Conservation (phyloP, 768 basidiomycete genomes). For the Trametes coccinea region DNA sequence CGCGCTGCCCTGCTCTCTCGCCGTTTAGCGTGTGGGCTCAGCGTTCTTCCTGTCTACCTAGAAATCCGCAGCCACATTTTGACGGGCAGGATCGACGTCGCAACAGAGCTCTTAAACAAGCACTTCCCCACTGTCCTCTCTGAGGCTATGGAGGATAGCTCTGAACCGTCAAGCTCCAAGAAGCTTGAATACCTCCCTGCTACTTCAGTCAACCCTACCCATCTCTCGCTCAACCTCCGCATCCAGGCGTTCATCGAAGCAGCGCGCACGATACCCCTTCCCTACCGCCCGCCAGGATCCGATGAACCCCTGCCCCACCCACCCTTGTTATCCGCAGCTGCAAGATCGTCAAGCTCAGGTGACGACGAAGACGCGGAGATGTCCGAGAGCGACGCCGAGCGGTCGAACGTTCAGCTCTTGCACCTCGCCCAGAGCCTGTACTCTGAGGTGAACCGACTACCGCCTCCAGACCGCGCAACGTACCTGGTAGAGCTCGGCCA, state of each 20-base stretch:
- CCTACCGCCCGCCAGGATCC: conserved; percentile 36
- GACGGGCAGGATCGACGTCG: conserved; percentile 72
- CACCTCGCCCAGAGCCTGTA: conserved; percentile 67
- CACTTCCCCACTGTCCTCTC: conserved; percentile 77
- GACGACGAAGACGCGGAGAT: conserved; percentile 14
- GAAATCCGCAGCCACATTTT: conserved; percentile 73
- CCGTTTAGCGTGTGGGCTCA: neutral
- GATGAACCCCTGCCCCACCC: conserved; percentile 12
- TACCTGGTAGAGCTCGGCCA: conserved; percentile 73
- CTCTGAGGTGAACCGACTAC: conserved; percentile 56
- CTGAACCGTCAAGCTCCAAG: conserved; percentile 28
- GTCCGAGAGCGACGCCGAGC: conserved; percentile 31
- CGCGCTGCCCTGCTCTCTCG: conserved; percentile 31
- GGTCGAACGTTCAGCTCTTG: conserved; percentile 46
- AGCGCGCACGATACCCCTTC: conserved; percentile 70
- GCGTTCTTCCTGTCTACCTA: conserved; percentile 31
- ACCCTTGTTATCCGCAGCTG: conserved; percentile 12
- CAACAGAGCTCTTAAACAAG: conserved; percentile 60
- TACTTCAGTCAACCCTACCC: conserved; percentile 70
- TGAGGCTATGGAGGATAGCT: conserved; percentile 16
- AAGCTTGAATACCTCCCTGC: conserved; percentile 51
- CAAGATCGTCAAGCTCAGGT: neutral
- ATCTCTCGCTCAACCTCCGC: conserved; percentile 80
- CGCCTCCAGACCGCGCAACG: conserved; percentile 52
- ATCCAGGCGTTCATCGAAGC: conserved; percentile 88